Percentiles rank a stretch among this genome's conserved stretches.
Conservation (phyloP, 371 early-diverging fungal species). For the Mucor sp. region DNA sequence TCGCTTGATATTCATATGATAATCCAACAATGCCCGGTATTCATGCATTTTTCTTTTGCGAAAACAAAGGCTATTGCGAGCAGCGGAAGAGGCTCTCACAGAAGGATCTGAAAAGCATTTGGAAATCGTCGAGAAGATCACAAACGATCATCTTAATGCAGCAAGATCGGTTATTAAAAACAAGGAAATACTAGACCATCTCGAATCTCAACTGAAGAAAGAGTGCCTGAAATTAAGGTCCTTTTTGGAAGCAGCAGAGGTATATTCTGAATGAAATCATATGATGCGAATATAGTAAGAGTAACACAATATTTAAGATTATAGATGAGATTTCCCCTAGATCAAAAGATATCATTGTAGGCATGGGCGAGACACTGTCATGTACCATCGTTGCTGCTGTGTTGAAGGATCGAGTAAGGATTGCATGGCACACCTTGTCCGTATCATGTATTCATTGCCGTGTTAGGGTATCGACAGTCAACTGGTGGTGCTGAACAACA, state of each 20-base stretch:
- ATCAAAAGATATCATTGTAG: constrained; percentile 93
- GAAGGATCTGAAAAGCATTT: constrained; percentile 63
- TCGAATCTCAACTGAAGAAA: constrained; percentile 61
- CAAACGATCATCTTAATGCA: constrained; percentile 82
- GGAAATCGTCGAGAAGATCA: constrained; percentile 84
- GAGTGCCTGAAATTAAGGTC: constrained; percentile 80
- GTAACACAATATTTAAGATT: constrained; percentile 49
- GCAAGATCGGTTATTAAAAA: constrained; percentile 60
- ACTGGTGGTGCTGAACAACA: constrained; percentile 81
- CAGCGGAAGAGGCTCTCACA: constrained; percentile 69
- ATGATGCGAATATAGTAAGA: background rate
- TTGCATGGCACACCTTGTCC: background rate
- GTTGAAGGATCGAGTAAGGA: constrained; percentile 62
- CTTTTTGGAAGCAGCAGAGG: constrained; percentile 93
- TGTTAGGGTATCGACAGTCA: constrained; percentile 78
- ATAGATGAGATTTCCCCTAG: constrained; percentile 97
- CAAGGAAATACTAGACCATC: constrained; percentile 49
- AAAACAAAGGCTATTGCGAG: constrained; percentile 69
- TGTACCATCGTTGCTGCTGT: constrained; percentile 86
- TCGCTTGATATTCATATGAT: background rate
- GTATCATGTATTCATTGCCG: background rate
- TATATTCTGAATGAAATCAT: constrained; percentile 24
- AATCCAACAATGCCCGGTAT: background rate
- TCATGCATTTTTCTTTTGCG: background rate
- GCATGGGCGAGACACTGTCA: constrained; percentile 93